These are phyloP conservation scores for Colletotrichum abscissum DNA, from an alignment of 2,329 filamentous ascomycete genomes.

Conservation along the genomic window DNA sequence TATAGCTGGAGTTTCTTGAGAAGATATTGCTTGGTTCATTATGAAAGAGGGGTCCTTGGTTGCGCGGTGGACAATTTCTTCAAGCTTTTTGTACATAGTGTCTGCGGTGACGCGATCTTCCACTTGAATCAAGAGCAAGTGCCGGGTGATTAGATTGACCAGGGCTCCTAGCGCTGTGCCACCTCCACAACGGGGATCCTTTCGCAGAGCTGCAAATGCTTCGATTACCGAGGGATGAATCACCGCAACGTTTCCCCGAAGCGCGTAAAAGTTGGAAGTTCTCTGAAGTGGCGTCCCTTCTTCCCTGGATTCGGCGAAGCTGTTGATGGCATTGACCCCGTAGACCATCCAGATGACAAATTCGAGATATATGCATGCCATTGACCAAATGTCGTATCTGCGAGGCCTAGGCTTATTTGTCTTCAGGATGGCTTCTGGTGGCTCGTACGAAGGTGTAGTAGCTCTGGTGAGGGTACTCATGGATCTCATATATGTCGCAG, in stretches of 20 bases:
- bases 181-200: neutral
- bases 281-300: neutral
- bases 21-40: neutral
- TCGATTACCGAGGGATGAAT: neutral
- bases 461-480: neutral
- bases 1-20: neutral
- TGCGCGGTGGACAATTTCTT: neutral
- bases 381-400: conserved; percentile 45
- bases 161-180: neutral
- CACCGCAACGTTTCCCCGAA: neutral
- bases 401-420: conserved; percentile 30
- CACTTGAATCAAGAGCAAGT: neutral
- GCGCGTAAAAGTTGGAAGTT: neutral
- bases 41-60: neutral
- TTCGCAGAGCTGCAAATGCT: neutral
- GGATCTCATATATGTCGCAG: neutral
- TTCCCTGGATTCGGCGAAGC: neutral
- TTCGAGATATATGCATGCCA: conserved; percentile 45
- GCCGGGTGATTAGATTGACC: neutral
- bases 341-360: conserved; percentile 43
- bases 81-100: neutral
- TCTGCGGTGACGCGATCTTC: neutral
- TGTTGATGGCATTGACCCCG: conserved; percentile 23
- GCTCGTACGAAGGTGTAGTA: neutral
- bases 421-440: neutral